Evolutionary conservation across 1,284 basidiomycete species (phyloP), one percentile per base, ranked within the genome.

Genomic region (Ustilago loliicola): DNA sequence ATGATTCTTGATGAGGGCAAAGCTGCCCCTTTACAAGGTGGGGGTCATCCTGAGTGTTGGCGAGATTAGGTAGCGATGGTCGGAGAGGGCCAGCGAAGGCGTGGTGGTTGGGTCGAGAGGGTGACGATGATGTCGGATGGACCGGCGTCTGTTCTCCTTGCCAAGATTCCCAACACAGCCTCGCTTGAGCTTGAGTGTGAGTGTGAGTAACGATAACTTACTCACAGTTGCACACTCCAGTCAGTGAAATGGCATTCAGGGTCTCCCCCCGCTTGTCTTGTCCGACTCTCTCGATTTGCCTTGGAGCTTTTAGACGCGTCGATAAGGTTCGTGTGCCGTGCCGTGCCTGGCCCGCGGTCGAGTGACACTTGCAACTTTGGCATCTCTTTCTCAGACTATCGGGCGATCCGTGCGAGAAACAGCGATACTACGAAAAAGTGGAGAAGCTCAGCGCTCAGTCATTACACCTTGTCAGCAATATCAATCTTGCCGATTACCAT

Each of bases 361-460:
- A 50, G 45, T 47, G 45, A 47, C n/a, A 8, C n/a, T 21, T 19
- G 40, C 13, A 42, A 42, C 40, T 34, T 34, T 40, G n/a, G n/a
- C n/a, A n/a, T 40, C 11, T 45, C 21, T 45, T 8, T 45, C 15
- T 21, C 15, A 36, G 34, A 9, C 42, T n/a, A 21, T n/a, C n/a
- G n/a, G 51, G 51, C 51, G 51, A 53, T 53, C 32, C 51, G 51
- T 53, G n/a, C 51, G 51, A 53, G 51, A 53, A 19, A 21, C 45
- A 21, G 2, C 10, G 29, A 30, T 7, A 17, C 3, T 40, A 25
- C 13, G n/a, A 30, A 56, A 17, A 38, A 40, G 51, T 53, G 48
- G 48, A 50, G 48, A 50, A 50, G 23, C 45, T 48, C 45, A 48
- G 45, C 38, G 8, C 10, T 21, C 42, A 45, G 19, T 21, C 10